Evolutionary conservation across 306 rosid genomes (phyloP).

Genomic region (Citrullus amarus): DNA sequence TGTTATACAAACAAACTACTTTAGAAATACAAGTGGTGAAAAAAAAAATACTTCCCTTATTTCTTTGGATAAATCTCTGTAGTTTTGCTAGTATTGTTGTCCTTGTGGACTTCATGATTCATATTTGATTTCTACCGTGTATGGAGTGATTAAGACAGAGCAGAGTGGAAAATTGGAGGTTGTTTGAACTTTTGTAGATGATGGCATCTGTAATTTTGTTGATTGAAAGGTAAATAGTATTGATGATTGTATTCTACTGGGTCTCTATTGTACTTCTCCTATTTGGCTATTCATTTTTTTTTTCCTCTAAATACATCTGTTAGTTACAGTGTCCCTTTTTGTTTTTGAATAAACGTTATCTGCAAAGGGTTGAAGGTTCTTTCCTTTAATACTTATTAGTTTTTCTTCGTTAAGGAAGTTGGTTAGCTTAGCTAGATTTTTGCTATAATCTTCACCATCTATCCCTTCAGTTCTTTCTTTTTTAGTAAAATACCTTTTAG

Average conservation of each 20-base stretch:
- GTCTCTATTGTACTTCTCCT: background rate
- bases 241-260: background rate
- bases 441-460: background rate
- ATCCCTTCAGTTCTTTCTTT: too few relatives aligned
- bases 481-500: too few relatives aligned
- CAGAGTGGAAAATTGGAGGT: background rate
- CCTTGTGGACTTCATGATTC: background rate
- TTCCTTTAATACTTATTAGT: background rate
- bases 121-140: background rate
- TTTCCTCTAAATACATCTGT: too few relatives aligned
- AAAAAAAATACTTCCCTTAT: background rate
- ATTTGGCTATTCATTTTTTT: background rate
- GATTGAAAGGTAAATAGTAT: constrained; percentile 5
- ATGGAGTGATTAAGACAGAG: constrained; percentile 1
- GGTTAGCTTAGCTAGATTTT: background rate
- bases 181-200: background rate
- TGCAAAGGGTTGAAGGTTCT: background rate
- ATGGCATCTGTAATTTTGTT: background rate
- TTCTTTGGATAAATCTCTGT: background rate
- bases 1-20: background rate
- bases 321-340: too few relatives aligned
- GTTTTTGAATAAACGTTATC: too few relatives aligned
- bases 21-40: background rate
- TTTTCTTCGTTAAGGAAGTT: background rate
- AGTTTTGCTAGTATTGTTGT: background rate